Evolutionary conservation across 768 basidiomycete genomes (phyloP).

Genomic region (Leccinellum albellum): DNA sequence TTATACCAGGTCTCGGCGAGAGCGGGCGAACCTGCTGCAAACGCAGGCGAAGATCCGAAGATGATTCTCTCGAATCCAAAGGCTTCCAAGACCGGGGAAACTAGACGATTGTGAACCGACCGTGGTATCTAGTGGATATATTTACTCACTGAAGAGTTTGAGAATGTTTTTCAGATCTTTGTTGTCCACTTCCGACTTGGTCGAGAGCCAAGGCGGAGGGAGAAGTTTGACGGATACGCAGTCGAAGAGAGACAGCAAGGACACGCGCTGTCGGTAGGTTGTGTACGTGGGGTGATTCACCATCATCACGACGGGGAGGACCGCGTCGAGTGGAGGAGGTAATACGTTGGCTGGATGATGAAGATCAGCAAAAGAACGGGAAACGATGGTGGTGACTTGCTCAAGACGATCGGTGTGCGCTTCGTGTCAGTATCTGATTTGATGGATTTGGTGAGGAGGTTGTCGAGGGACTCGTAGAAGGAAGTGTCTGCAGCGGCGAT

Average conservation of each 20-base stretch:
- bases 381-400: slow-evolving; percentile 34
- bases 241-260: slow-evolving; percentile 72
- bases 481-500: slow-evolving; percentile 45
- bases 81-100: slow-evolving; percentile 79
- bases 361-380: not conserved
- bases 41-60: slow-evolving; percentile 73
- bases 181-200: slow-evolving; percentile 31
- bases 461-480: slow-evolving; percentile 65
- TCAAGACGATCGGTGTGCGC: slow-evolving; percentile 60
- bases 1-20: slow-evolving; percentile 74
- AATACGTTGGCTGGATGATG: slow-evolving; percentile 62
- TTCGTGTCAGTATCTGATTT: slow-evolving; percentile 22
- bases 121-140: not conserved
- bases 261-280: slow-evolving; percentile 67
- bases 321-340: slow-evolving; percentile 72
- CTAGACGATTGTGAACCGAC: slow-evolving; percentile 34
- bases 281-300: slow-evolving; percentile 75
- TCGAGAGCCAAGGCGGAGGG: slow-evolving; percentile 68
- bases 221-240: slow-evolving; percentile 68
- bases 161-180: slow-evolving; percentile 53
- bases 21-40: slow-evolving; percentile 43
- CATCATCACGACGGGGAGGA: slow-evolving; percentile 70
- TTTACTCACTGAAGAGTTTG: slow-evolving; percentile 78
- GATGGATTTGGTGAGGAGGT: slow-evolving; percentile 63
- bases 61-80: slow-evolving; percentile 82